Base-by-base conservation (phyloP, 805 yeast species). In the Saturnispora sekii region DNA sequence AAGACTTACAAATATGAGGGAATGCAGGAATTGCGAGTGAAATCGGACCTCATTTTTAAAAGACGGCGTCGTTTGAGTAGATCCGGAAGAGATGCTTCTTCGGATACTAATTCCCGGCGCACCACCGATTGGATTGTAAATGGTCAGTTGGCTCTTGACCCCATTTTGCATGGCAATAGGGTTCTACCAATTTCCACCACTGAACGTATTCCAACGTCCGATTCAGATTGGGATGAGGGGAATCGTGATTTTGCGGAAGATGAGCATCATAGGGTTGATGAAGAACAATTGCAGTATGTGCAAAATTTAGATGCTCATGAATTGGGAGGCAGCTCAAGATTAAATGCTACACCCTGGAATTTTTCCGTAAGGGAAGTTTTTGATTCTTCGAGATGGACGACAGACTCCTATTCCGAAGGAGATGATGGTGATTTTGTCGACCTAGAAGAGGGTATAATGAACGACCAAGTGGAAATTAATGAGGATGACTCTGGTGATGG, bases 21-120 rank as follows among this genome's bases (percentile, higher is more conserved):
- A 17, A 34, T 21, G 40, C 26, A n/a, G 10, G 40, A 32, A 21
- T 33, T 21, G 34, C 52, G 28, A 55, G 52, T 46, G 32, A 48
- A 55, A 35, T 53, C 56, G 16, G 66, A 60, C 45, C 51, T 59
- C 56, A 38, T 52, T n/a, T 61, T 55, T 43, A 61, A 62, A 39
- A 59, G 61, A 31, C 51, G 62, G 2, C 51, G 64, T 41, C 48
- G 62, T 42, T 42, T 56, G 38, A 34, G 26, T 15, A 15, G 15
- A 10, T 14, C 21, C 2, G 37, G 36, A 2, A 17, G 29, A 10
- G 38, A 43, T 11, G 17, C 32, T 11, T 30, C 10, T 11, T 17
- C 32, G 4, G 32, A 35, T 10, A 29, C 44, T 5, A 10, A 16
- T 31, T n/a, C 29, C 10, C 40, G 44, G n/a, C 2, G 11, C 29